Evolutionary conservation across 441 rosid genomes (phyloP).

Genomic region (Corymbia citriodora): DNA sequence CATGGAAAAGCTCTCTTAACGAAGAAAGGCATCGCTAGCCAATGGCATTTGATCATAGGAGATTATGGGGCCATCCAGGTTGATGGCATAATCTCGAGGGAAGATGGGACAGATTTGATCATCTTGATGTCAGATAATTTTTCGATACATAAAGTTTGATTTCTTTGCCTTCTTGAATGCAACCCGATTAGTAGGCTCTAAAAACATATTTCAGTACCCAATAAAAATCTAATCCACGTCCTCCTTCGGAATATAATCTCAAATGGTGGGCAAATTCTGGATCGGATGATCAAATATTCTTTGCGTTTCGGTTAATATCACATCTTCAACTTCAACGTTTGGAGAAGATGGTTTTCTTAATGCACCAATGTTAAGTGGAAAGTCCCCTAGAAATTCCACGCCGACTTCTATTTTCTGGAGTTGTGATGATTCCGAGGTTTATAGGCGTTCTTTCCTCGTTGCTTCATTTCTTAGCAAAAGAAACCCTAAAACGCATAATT

Average conservation of each 20-base stretch:
- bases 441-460: neutral
- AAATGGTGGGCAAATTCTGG: neutral
- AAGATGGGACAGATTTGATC: neutral
- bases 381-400: neutral
- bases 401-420: neutral
- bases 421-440: neutral
- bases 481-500: neutral
- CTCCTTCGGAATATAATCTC: neutral
- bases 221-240: neutral
- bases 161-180: neutral
- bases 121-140: neutral
- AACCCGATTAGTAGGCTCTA: neutral
- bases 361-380: neutral
- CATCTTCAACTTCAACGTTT: neutral
- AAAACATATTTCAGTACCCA: neutral
- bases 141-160: neutral
- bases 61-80: neutral
- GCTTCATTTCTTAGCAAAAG: neutral
- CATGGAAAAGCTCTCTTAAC: neutral
- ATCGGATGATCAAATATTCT: neutral
- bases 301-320: neutral
- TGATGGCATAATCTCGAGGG: neutral
- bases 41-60: neutral
- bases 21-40: neutral
- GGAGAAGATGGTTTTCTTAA: neutral